Base-by-base conservation (phyloP, 768 basidiomycete species). In the Neoboletus subvelutipes region DNA sequence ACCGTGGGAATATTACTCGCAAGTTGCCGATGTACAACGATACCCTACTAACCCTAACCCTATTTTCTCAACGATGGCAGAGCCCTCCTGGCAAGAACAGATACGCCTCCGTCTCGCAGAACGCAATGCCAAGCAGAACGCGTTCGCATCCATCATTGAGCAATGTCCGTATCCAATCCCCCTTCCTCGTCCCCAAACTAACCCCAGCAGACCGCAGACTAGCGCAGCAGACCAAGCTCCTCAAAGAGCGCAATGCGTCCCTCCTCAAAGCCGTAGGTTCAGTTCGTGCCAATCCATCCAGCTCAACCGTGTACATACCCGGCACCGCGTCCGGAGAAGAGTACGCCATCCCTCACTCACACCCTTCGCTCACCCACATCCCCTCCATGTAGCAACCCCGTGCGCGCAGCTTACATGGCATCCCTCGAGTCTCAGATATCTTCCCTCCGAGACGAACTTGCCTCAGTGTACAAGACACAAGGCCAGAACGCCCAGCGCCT, bases 381-480 rank as follows among this genome's bases (percentile, higher is more conserved):
- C 53, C 39, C 31, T 41, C 18, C 36, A 29, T 50, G 55, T 64
- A 93, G 90, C 61, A 90, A 93, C 69, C 87, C 92, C 26, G 88
- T 95, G 41, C 85, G 88, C 42, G 84, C 88, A 37, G 94, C 94
- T 17, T 93, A 96, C 72, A 85, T 95, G 72, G 78, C 87, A 1
- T 97, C 96, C 20, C 85, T 98, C 47, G 95, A 98, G 72, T 87
- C 90, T 5, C 94, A 98, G 69, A 90, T 98, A 71, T 92, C 93
- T 2, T 87, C 90, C 12, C 78, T 97, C 48, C 87, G 95, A 34
- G 90, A 92, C 64, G 96, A 98, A 71, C 81, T 98, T 49, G 92
- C 95, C 3, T 92, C 90, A 10, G 86, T 96, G 1, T 99, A 98
- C 79, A 95, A 96, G 73, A 92, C 93, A 0, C 95, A 98, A 60